Percentiles rank a stretch among this genome's conserved stretches.
Conservation (phyloP, 208 protist genomes). For the Leishmania guyanensis region DNA sequence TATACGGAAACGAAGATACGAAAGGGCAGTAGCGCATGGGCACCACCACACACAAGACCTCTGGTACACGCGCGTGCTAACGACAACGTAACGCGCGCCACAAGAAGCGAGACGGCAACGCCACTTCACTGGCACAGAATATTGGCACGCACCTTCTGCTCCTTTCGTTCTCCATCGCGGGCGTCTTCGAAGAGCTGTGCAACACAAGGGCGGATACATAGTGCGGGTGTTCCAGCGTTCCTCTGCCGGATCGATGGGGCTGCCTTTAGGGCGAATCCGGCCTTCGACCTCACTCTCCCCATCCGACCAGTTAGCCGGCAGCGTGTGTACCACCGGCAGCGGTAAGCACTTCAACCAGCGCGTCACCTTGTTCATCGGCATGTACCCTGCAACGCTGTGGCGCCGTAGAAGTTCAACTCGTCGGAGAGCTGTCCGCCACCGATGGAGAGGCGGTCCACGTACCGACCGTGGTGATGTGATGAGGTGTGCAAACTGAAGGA, state of each 20-base stretch:
- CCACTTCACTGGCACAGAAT: conserved; percentile 5
- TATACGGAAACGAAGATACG: not conserved
- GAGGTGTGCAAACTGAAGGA: conserved; percentile 25
- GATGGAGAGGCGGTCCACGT: conserved; percentile 18
- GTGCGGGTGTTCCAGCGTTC: conserved; percentile 38
- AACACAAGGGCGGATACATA: conserved; percentile 52
- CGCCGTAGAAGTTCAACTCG: conserved; percentile 20
- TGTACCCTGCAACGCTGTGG: conserved; percentile 34
- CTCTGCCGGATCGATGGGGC: conserved; percentile 15
- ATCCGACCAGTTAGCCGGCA: conserved; percentile 44
- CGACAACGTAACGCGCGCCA: not conserved
- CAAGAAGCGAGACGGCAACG: not conserved
- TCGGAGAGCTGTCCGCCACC: not conserved
- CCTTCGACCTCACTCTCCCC: conserved; percentile 38
- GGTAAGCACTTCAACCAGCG: conserved; percentile 35
- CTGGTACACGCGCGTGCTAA: not conserved
- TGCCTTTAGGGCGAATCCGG: conserved; percentile 43
- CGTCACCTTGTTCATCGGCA: conserved; percentile 36
- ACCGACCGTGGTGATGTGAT: not conserved
- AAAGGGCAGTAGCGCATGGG: not conserved
- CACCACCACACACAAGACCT: not conserved
- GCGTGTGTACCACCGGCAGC: conserved; percentile 8
- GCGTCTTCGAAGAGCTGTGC: conserved; percentile 1
- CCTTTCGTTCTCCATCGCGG: not conserved
- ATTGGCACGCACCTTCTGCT: conserved; percentile 7